Conservation (phyloP, 2,329 filamentous ascomycete genomes). For the Cladosporium austrohemisphaericum region DNA sequence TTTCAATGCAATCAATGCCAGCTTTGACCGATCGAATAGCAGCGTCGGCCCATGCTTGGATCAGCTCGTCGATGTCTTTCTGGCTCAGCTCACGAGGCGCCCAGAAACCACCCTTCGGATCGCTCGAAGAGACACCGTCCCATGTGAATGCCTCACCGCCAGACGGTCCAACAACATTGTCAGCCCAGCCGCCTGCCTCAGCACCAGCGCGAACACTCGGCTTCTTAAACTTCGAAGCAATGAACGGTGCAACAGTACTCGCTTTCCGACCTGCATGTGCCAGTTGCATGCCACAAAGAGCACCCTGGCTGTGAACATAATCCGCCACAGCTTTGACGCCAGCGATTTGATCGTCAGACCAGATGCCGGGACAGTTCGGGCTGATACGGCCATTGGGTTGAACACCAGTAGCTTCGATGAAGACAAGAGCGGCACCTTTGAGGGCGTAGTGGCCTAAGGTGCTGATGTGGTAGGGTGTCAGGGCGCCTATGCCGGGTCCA, state of each 20-base stretch:
- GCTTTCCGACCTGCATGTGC: conserved; percentile 70
- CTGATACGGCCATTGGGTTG: conserved; percentile 77
- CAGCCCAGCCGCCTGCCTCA: conserved; percentile 50
- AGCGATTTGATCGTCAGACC: conserved; percentile 76
- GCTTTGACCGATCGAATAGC: conserved; percentile 53
- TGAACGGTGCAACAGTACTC: conserved; percentile 59
- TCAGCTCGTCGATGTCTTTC: conserved; percentile 62
- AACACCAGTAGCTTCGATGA: conserved; percentile 76
- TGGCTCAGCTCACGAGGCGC: conserved; percentile 43
- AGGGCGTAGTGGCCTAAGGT: conserved; percentile 76
- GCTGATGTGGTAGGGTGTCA: conserved; percentile 76
- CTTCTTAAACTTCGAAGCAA: conserved; percentile 38
- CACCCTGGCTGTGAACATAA: conserved; percentile 72
- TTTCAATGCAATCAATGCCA: conserved; percentile 74
- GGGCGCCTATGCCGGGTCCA: conserved; percentile 54
- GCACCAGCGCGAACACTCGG: conserved; percentile 51
- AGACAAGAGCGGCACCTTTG: conserved; percentile 67
- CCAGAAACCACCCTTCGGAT: conserved; percentile 34
- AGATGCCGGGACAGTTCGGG: conserved; percentile 73
- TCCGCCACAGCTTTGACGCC: conserved; percentile 68
- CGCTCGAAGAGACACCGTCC: conserved; percentile 32
- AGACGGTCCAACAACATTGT: conserved; percentile 54
- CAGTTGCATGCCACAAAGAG: conserved; percentile 73
- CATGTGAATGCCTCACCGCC: conserved; percentile 40
- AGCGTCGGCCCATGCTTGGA: conserved; percentile 60